Percentiles rank a stretch among this genome's conserved stretches.
Conservation (phyloP, 1,284 basidiomycete genomes). For the Melampsora larici-populina region DNA sequence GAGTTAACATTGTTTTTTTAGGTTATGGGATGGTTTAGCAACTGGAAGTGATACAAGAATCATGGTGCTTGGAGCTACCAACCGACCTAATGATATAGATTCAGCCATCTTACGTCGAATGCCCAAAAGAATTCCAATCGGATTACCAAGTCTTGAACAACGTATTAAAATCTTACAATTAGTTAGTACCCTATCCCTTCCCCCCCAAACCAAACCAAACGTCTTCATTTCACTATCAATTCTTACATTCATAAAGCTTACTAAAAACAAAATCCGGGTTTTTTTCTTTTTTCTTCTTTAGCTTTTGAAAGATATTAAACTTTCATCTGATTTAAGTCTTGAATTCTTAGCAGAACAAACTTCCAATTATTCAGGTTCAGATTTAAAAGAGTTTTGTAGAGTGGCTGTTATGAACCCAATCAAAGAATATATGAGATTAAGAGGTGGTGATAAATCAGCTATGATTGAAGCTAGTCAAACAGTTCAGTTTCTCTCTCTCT, state of each 20-base stretch:
- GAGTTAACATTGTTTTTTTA: conserved; percentile 51
- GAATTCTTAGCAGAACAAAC: conserved; percentile 68
- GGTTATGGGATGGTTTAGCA: conserved; percentile 93
- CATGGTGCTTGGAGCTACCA: conserved; percentile 91
- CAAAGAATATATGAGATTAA: conserved; percentile 37
- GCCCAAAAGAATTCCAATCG: conserved; percentile 94
- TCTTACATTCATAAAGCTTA: not conserved
- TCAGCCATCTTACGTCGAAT: conserved; percentile 89
- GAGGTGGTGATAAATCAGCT: conserved; percentile 31
- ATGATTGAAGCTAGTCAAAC: conserved; percentile 37
- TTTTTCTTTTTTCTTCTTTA: not conserved
- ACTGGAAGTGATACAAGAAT: conserved; percentile 71
- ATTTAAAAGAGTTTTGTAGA: conserved; percentile 89
- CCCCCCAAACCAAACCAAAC: not conserved
- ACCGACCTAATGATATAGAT: conserved; percentile 92
- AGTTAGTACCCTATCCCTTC: conserved; percentile 58
- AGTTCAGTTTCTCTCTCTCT: not conserved
- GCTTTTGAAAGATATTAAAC: conserved; percentile 49
- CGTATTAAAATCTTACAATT: conserved; percentile 82
- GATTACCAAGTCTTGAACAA: conserved; percentile 75
- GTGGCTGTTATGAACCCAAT: conserved; percentile 56
- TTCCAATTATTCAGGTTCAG: conserved; percentile 80
- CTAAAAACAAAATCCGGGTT: too few relatives aligned
- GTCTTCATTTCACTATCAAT: not conserved
- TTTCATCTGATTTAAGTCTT: conserved; percentile 67